A percentile compares a stretch with the other conserved stretches of the same genome.
phyloP scores from a whole-genome alignment of 306 rosid genomes.

The Aeschynomene evenia region DNA sequence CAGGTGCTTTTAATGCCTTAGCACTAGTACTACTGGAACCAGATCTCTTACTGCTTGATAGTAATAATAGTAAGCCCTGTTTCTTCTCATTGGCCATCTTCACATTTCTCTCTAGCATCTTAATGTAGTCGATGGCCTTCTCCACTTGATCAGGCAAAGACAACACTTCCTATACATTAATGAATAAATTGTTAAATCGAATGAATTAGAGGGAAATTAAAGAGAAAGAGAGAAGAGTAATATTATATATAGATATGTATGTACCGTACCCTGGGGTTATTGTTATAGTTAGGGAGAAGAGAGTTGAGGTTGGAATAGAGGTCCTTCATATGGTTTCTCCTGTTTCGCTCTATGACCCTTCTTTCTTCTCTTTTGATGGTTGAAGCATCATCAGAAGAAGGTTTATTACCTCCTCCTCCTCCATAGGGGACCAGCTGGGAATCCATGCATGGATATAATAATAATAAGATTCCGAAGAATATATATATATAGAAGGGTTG shows the following conservation, averaged over 20 bases:
- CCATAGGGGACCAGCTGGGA: too few relatives aligned
- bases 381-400: slow-evolving; percentile 35
- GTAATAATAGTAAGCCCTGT: slow-evolving; percentile 39
- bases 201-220: too few relatives aligned
- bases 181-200: too few relatives aligned
- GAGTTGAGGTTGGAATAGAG: slow-evolving; percentile 61
- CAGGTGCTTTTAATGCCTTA: not conserved
- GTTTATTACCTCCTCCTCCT: too few relatives aligned
- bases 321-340: slow-evolving; percentile 69
- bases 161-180: slow-evolving; percentile 44
- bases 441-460: too few relatives aligned
- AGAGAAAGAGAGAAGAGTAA: not conserved
- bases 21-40: not conserved
- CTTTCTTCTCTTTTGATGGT: slow-evolving; percentile 63
- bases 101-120: slow-evolving; percentile 47
- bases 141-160: slow-evolving; percentile 59
- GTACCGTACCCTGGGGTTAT: slow-evolving; percentile 36
- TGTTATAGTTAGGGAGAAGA: slow-evolving; percentile 50
- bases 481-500: too few relatives aligned
- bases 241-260: too few relatives aligned
- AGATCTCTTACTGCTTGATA: slow-evolving; percentile 44
- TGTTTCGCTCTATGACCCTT: slow-evolving; percentile 58
- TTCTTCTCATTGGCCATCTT: slow-evolving; percentile 43
- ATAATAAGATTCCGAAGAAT: too few relatives aligned
- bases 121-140: slow-evolving; percentile 55